Conservation (phyloP, 805 yeast genomes). For the Starmerella vaccinii region DNA sequence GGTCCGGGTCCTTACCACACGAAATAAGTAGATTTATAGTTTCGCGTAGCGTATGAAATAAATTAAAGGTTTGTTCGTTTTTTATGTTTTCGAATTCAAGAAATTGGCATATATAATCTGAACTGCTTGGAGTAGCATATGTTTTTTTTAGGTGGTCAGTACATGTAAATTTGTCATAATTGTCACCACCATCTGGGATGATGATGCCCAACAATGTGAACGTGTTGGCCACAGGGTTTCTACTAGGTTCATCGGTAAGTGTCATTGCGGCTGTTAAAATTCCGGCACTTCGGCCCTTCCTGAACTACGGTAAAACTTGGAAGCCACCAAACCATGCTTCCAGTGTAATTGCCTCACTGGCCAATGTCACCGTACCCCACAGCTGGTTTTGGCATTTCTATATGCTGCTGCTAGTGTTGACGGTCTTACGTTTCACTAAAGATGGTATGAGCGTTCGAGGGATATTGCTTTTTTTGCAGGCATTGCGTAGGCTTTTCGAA, state of each 20-base stretch:
- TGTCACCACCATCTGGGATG: no score
- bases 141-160: no score
- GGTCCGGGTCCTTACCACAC: slow-evolving; percentile 27
- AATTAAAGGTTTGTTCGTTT: neutral
- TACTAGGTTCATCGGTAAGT: slow-evolving; percentile 7
- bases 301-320: slow-evolving; percentile 28
- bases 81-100: neutral
- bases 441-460: slow-evolving; percentile 4
- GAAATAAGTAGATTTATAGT: neutral
- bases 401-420: slow-evolving; percentile 15
- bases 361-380: slow-evolving; percentile 28
- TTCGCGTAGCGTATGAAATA: no score
- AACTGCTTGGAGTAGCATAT: no score
- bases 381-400: slow-evolving; percentile 32
- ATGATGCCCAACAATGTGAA: no score
- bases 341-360: slow-evolving; percentile 3
- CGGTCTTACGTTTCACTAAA: neutral
- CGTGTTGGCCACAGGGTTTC: neutral
- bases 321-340: neutral
- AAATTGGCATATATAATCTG: neutral
- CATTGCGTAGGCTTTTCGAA: slow-evolving; percentile 42
- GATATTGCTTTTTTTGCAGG: slow-evolving; percentile 34
- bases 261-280: slow-evolving; percentile 16
- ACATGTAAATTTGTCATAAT: neutral
- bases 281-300: slow-evolving; percentile 19